Base-by-base conservation (phyloP, 2,329 filamentous ascomycete species). In the Talaromyces sp. region DNA sequence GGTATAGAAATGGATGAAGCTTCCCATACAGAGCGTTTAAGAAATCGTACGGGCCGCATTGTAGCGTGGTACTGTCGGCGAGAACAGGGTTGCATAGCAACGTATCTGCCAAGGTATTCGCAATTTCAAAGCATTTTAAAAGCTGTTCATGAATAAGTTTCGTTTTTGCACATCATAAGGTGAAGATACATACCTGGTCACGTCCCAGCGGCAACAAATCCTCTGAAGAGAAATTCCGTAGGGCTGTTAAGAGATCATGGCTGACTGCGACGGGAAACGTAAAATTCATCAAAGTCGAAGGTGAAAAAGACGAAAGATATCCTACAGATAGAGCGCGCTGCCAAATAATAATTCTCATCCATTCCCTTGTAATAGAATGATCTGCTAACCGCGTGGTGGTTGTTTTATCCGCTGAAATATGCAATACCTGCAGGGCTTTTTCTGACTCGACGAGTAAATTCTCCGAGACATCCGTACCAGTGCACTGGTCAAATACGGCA, bases 271-370 rank as follows among this genome's bases (percentile, higher is more conserved):
- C 63, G 7, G 71, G 71, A 47, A 72, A 72, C 1, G 44, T 60
- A 56, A 73, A 73, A 0, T 64, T 68, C 66, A 72, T 63, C 6
- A 70, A 58, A 22, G 62, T 58, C 4, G 39, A 54, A n/a, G 60
- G 57, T 1, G 68, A 63, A 7, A 63, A 60, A 8, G 71, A 72
- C 7, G 71, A 73, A 2, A 73, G 54, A 17, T 72, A 59, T 2
- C 66, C 66, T 44, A 61, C 52, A 3, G 68, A 68, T 4, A 73
- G 57, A 17, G 70, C 71, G 30, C 71, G 63, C 30, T 72, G 71
- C 71, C 71, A 73, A 22, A 73, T 62, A 8, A 73, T 73, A 1
- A 67, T 71, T 28, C 70, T 65, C 71, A 73, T 73, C 71, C 71
- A 73, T 61, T 72, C 65, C 53, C 65, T 66, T 0, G 71, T 73